Evolutionary conservation across 768 basidiomycete species (phyloP), one percentile per base, ranked within the genome.

Genomic region (Trametes cubensis): DNA sequence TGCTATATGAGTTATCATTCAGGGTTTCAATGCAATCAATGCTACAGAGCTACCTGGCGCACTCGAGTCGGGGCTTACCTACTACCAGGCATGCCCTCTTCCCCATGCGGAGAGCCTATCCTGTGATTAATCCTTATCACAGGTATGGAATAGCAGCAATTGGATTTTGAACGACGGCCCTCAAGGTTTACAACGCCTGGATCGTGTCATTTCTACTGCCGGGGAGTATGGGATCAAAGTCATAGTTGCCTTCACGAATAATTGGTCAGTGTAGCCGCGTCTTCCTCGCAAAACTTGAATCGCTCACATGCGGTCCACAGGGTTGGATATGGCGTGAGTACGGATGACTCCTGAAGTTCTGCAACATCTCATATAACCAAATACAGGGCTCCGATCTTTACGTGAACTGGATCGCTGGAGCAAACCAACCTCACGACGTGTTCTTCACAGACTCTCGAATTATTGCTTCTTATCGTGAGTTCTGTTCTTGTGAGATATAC

Each of bases 251-350:
- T 81, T 85, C 66, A 83, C 82, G 1, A 85, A 85, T 61, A 85
- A 85, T 56, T 84, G 84, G 83, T 64, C 20, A 0, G 55, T 80
- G 58, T 30, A 74, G 39, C 4, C 14, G n/a, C 4, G 21, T 4
- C 23, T 0, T 54, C 34, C 15, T 28, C 28, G 4, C 20, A 14
- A 26, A 18, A 41, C 1, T 5, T n/a, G n/a, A n/a, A 52, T 20
- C 15, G 38, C 30, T 21, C 7, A 28, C 28, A 51, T 13, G 46
- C 58, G 40, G 56, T 59, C 14, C 34, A 17, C 50, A 84, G 83
- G 83, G 79, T 83, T 25, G 83, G 81, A 51, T 85, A 86, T 67
- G 83, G 83, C 2, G 84, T 83, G 72, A 61, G 77, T 55, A 20
- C 52, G 26, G 6, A 46, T 14, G 7, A 15, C 21, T 15, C 15